Conservation (phyloP, 129 eudicot species). For the Flaveria sonorensis region DNA sequence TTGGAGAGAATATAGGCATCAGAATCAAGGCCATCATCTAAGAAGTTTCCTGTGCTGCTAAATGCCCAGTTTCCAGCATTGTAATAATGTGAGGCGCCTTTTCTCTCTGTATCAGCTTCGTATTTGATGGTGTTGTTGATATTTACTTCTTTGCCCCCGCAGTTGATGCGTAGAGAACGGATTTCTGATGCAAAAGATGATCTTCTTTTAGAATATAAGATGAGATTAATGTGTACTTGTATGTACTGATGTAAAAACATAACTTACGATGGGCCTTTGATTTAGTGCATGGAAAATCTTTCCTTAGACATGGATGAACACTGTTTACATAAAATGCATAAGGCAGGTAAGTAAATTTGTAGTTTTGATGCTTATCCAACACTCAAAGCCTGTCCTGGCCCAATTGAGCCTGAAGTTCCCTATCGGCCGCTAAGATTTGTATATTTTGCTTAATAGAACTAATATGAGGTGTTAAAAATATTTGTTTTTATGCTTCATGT, state of each 20-base stretch:
- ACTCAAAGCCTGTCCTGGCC: neutral
- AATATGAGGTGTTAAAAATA: neutral
- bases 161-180: too few relatives aligned
- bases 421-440: neutral
- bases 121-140: constrained; percentile 33
- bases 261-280: constrained; percentile 49
- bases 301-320: constrained; percentile 55
- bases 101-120: constrained; percentile 55
- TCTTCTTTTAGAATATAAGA: too few relatives aligned
- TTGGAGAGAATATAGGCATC: too few relatives aligned
- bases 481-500: neutral
- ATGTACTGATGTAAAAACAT: neutral
- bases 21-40: too few relatives aligned
- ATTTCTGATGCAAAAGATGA: too few relatives aligned
- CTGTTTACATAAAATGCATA: constrained; percentile 24
- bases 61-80: constrained; percentile 62
- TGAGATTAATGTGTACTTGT: too few relatives aligned
- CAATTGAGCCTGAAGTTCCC: too few relatives aligned
- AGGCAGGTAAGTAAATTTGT: neutral
- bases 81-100: constrained; percentile 66
- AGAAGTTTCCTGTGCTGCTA: constrained; percentile 45
- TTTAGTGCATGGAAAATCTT: constrained; percentile 55
- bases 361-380: constrained; percentile 2
- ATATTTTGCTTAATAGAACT: neutral
- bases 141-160: constrained; percentile 6